phyloP scores from a whole-genome alignment of 306 rosid genomes.

The Lagenaria siceraria region DNA sequence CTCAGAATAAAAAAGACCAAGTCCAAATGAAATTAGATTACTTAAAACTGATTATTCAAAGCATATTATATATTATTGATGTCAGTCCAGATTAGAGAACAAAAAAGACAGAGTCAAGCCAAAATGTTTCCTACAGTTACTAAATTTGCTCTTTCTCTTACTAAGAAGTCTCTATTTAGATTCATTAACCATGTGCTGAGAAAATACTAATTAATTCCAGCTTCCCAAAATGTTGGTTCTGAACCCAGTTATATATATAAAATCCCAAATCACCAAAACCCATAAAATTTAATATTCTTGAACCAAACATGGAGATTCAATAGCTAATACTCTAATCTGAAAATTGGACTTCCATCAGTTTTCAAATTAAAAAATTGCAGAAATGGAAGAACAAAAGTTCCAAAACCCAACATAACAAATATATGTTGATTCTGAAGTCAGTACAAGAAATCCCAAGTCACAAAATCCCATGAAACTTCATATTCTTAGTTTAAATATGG shows the following conservation, averaged over 20 bases:
- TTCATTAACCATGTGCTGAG: not conserved
- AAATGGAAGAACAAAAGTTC: not conserved
- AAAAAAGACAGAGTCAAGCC: not conserved
- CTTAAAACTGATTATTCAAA: not conserved
- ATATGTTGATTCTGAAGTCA: not conserved
- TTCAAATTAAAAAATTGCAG: not conserved
- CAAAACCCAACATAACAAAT: not conserved
- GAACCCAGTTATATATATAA: not conserved
- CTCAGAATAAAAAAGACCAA: not conserved
- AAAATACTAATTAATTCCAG: constrained; percentile 3
- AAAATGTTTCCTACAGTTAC: not conserved
- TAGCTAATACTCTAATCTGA: not conserved
- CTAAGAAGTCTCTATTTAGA: not conserved
- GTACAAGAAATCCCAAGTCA: not conserved
- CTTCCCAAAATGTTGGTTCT: not conserved
- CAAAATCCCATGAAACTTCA: not conserved
- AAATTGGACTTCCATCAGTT: not conserved
- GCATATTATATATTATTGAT: not conserved
- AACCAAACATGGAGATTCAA: not conserved
- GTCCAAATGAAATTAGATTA: not conserved
- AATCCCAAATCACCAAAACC: constrained; percentile 4
- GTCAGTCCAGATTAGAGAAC: not conserved
- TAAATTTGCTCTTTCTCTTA: not conserved
- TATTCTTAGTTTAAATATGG: not conserved
- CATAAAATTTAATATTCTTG: not conserved